Conservation (phyloP, 176 grass and related monocot genomes). For the Oryza officinalis region DNA sequence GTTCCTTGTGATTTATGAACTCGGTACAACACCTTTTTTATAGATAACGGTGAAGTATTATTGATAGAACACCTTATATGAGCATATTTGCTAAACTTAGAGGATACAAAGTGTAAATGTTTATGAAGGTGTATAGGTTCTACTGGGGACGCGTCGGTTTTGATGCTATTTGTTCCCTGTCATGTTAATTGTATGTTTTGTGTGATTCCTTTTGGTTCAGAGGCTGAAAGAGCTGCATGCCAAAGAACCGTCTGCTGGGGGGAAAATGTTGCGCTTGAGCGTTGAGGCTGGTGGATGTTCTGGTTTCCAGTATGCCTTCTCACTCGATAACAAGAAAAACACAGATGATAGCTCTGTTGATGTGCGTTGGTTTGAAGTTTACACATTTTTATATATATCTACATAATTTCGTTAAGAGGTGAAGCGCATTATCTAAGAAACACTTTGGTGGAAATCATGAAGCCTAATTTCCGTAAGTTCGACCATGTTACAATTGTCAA, state of each 20-base stretch:
- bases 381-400: neutral
- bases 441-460: neutral
- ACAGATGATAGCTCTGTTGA: constrained; percentile 34
- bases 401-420: no score
- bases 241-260: constrained; percentile 55
- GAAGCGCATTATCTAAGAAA: neutral
- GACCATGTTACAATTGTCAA: neutral
- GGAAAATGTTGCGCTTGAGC: constrained; percentile 73
- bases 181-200: no score
- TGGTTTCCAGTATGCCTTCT: constrained; percentile 85
- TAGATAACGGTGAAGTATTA: no score
- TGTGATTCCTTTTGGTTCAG: constrained; percentile 42
- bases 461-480: neutral
- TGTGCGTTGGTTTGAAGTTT: neutral
- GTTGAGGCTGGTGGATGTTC: constrained; percentile 91
- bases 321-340: constrained; percentile 63
- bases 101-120: no score
- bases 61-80: no score
- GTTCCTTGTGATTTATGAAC: no score
- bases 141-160: no score
- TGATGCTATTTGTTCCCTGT: no score
- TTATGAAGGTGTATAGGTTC: no score
- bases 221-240: constrained; percentile 70
- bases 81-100: no score
- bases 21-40: no score